phyloP scores from a whole-genome alignment of 1,139 yeast species.

The Spathaspora sp. region DNA sequence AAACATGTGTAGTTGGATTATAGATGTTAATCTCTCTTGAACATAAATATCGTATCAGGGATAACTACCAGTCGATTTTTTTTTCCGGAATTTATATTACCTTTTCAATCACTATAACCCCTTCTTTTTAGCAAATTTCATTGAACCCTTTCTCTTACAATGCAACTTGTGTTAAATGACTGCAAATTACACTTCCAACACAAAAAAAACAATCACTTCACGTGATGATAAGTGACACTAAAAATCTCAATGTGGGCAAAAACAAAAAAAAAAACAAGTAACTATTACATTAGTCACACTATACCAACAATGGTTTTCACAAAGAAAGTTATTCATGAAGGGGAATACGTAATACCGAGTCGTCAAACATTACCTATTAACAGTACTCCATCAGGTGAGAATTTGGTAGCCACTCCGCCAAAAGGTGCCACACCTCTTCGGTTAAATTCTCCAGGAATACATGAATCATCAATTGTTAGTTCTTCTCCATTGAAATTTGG shows the following conservation, averaged over 20 bases:
- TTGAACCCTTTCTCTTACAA: too few relatives aligned
- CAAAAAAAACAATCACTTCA: background rate
- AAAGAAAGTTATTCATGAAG: constrained; percentile 25
- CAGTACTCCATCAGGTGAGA: constrained; percentile 21
- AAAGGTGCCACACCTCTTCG: constrained; percentile 21
- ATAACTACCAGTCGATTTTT: too few relatives aligned
- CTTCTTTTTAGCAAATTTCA: too few relatives aligned
- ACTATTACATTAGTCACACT: background rate
- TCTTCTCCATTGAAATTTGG: constrained; percentile 2
- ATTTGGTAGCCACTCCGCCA: constrained; percentile 10
- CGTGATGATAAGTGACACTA: background rate
- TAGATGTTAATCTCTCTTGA: too few relatives aligned
- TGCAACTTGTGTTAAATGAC: background rate
- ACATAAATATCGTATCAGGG: too few relatives aligned
- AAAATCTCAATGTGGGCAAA: background rate
- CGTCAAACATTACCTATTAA: constrained; percentile 30
- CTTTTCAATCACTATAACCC: too few relatives aligned
- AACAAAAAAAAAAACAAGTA: background rate
- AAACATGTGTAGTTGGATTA: too few relatives aligned
- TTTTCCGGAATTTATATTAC: too few relatives aligned
- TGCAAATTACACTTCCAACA: background rate
- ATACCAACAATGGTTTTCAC: constrained; percentile 3
- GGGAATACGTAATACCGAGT: constrained; percentile 28
- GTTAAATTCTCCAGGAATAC: constrained; percentile 20
- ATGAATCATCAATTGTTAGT: constrained; percentile 4